Percentiles rank a stretch among this genome's conserved stretches.
Conservation (phyloP, 1,139 yeast species). For the Geotrichum candidum region DNA sequence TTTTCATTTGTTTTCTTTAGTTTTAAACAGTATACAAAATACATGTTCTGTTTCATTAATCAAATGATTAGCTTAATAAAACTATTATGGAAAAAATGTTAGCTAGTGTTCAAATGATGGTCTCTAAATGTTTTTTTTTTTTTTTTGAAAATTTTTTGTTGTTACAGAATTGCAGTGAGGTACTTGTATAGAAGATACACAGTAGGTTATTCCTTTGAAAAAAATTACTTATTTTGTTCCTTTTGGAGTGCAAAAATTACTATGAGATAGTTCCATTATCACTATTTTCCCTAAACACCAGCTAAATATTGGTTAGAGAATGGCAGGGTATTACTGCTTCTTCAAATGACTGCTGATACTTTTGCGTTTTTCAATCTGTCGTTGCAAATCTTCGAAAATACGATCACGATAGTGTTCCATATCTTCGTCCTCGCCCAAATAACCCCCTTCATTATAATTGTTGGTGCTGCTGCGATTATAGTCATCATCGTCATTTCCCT, state of each 20-base stretch:
- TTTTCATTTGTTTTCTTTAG: background rate
- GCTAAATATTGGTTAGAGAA: background rate
- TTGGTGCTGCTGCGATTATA: background rate
- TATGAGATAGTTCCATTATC: background rate
- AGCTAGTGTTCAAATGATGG: background rate
- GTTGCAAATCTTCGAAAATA: constrained; percentile 25
- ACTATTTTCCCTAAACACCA: background rate
- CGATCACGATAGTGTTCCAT: constrained; percentile 29
- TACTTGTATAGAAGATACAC: background rate
- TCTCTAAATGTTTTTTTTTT: background rate
- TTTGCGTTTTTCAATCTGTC: constrained; percentile 16
- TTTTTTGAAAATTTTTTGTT: background rate
- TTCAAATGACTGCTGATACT: background rate
- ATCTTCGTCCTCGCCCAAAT: constrained; percentile 24
- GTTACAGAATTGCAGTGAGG: background rate
- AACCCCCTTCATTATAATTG: background rate
- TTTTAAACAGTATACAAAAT: too few species aligned
- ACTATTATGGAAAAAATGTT: background rate
- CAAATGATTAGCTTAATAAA: background rate
- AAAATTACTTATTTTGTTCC: too few species aligned
- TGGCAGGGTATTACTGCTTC: background rate
- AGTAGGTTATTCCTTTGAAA: too few species aligned
- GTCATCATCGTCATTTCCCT: constrained; percentile 2
- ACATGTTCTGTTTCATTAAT: background rate
- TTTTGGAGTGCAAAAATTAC: background rate